phyloP scores from a whole-genome alignment of 129 eudicot species.

The Glebionis coronaria region DNA sequence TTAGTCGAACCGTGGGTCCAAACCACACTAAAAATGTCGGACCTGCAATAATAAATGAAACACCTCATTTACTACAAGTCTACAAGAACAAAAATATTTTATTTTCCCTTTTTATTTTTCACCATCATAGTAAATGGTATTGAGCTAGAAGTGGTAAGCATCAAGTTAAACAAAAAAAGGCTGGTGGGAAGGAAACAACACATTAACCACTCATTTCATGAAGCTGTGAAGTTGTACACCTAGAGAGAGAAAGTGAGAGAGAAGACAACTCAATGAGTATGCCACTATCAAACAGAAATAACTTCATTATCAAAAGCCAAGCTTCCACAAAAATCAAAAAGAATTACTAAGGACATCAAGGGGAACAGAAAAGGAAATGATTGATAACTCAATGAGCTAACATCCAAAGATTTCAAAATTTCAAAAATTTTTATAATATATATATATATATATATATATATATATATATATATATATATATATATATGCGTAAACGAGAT shows the following conservation, averaged over 20 bases:
- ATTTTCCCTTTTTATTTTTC: neutral
- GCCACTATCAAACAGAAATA: conserved; percentile 60
- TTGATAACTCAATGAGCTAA: conserved; percentile 36
- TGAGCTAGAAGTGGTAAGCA: conserved; percentile 41
- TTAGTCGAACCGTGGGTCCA: conserved; percentile 79
- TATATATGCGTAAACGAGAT: neutral
- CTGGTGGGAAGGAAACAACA: conserved; percentile 37
- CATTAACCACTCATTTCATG: conserved; percentile 32
- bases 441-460: too few relatives aligned
- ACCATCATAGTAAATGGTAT: conserved; percentile 23
- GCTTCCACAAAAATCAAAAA: conserved; percentile 42
- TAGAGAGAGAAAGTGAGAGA: conserved; percentile 36
- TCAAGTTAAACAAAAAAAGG: conserved; percentile 41
- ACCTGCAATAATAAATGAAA: conserved; percentile 38
- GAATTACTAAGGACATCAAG: conserved; percentile 36
- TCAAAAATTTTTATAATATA: conserved; percentile 8
- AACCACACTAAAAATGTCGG: conserved; percentile 91
- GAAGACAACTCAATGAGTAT: conserved; percentile 51
- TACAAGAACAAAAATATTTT: neutral
- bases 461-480: too few relatives aligned
- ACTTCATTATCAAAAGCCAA: conserved; percentile 50
- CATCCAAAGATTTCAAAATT: conserved; percentile 16
- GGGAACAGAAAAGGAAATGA: conserved; percentile 46
- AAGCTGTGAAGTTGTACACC: conserved; percentile 32
- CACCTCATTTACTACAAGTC: conserved; percentile 16